phyloP scores from a whole-genome alignment of 2,329 filamentous ascomycete species.

The Fragosphaeria purpurea region DNA sequence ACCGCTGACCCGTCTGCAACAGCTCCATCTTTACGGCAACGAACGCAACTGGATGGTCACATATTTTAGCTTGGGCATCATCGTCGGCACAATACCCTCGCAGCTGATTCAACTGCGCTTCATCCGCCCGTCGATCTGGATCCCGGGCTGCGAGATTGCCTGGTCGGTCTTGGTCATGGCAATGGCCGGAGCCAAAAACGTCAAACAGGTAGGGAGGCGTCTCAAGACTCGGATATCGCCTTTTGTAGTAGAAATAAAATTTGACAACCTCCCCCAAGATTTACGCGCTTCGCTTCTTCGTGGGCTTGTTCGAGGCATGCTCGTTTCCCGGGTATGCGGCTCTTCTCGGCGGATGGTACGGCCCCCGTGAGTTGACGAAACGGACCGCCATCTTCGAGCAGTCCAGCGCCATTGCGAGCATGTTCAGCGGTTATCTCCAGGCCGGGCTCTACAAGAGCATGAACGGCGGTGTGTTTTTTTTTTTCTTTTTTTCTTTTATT shows the following conservation, averaged over 20 bases:
- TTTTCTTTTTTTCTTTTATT: no score
- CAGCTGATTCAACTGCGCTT: slow-evolving; percentile 37
- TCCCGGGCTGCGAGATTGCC: slow-evolving; percentile 20
- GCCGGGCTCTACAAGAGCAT: slow-evolving; percentile 37
- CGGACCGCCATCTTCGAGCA: slow-evolving; percentile 50
- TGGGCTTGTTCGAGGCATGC: slow-evolving; percentile 21
- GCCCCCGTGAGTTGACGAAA: slow-evolving; percentile 47
- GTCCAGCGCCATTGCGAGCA: slow-evolving; percentile 47
- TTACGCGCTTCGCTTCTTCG: slow-evolving; percentile 20
- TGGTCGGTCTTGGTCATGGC: slow-evolving; percentile 19
- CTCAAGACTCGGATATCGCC: no score
- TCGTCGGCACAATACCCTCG: slow-evolving; percentile 49
- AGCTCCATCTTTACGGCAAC: slow-evolving; percentile 26
- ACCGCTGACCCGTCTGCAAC: not conserved
- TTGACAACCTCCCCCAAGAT: slow-evolving; percentile 18
- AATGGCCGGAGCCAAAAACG: slow-evolving; percentile 20
- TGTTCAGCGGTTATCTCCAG: slow-evolving; percentile 54
- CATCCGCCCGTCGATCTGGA: slow-evolving; percentile 20
- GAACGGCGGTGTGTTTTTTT: slow-evolving; percentile 26
- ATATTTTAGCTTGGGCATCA: slow-evolving; percentile 37
- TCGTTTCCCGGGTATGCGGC: slow-evolving; percentile 6
- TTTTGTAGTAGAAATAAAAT: no score
- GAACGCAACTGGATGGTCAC: slow-evolving; percentile 27
- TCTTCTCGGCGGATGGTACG: slow-evolving; percentile 39
- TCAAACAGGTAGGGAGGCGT: slow-evolving; percentile 16